phyloP scores from a whole-genome alignment of 805 yeast genomes.

The Maudiozyma saulgeensis region DNA sequence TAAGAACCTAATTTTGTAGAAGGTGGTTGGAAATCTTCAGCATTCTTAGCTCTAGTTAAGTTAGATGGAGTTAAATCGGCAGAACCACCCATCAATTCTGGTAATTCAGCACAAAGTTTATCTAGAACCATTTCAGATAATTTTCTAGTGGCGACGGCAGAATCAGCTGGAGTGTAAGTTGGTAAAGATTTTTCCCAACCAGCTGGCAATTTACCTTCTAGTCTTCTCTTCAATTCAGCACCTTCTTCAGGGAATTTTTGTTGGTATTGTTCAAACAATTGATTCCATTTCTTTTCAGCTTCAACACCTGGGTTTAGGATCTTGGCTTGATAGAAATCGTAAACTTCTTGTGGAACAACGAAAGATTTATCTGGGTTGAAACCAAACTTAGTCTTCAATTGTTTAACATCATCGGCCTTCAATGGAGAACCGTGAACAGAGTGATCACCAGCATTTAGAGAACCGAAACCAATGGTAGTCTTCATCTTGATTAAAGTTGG shows the following conservation, averaged over 20 bases:
- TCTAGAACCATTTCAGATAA: constrained; percentile 73
- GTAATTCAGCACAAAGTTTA: constrained; percentile 51
- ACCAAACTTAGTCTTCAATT: constrained; percentile 74
- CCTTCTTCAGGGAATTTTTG: constrained; percentile 68
- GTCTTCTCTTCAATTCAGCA: constrained; percentile 72
- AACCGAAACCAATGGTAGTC: constrained; percentile 94
- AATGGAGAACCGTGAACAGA: constrained; percentile 95
- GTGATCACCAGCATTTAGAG: constrained; percentile 74
- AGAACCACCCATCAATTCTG: constrained; percentile 94
- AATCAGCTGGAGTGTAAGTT: constrained; percentile 64
- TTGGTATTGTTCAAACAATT: constrained; percentile 49
- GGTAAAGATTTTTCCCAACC: constrained; percentile 78
- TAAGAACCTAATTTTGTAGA: constrained; percentile 70
- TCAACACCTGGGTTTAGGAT: constrained; percentile 54
- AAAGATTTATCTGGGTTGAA: constrained; percentile 80
- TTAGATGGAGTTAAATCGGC: constrained; percentile 97
- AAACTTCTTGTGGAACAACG: constrained; percentile 74
- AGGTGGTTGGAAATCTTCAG: constrained; percentile 89
- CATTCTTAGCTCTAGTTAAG: constrained; percentile 78
- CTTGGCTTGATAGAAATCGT: constrained; percentile 49
- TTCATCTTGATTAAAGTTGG: constrained; percentile 84
- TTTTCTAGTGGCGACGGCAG: constrained; percentile 89
- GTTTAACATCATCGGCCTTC: constrained; percentile 84
- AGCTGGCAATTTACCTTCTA: constrained; percentile 66
- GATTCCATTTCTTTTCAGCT: constrained; percentile 69